Evolutionary conservation across 495 filamentous ascomycete species (phyloP).

Genomic region (Aspergillus nidulans): DNA sequence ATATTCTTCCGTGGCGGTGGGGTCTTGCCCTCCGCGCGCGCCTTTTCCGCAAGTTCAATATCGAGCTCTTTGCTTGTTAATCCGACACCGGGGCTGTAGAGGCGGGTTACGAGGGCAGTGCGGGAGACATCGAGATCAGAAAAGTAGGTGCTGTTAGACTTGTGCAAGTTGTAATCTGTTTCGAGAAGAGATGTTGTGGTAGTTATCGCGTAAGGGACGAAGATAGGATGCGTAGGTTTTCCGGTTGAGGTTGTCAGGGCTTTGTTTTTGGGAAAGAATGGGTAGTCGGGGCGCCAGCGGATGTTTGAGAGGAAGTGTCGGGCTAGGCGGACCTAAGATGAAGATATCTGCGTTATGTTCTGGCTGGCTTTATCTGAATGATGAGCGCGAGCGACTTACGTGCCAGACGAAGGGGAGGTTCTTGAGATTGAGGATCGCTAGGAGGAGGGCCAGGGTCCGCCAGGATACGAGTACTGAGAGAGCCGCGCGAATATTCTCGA

Average conservation of each 20-base stretch:
- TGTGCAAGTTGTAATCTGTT: slow-evolving; percentile 67
- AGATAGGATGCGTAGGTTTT: slow-evolving; percentile 46
- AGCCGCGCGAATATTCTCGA: slow-evolving; percentile 17
- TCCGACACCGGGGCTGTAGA: slow-evolving; percentile 55
- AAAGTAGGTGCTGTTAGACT: slow-evolving; percentile 74
- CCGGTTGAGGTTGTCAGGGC: slow-evolving; percentile 27
- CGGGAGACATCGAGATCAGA: slow-evolving; percentile 67
- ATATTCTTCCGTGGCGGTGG: slow-evolving; percentile 35
- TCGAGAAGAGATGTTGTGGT: slow-evolving; percentile 54
- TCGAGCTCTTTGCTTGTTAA: slow-evolving; percentile 46
- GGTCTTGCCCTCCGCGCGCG: slow-evolving; percentile 38
- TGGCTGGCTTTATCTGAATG: not conserved
- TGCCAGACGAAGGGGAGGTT: slow-evolving; percentile 61
- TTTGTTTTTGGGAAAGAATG: slow-evolving; percentile 32
- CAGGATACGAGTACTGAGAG: slow-evolving; percentile 39
- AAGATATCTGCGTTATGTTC: slow-evolving; percentile 14
- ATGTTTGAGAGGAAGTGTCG: slow-evolving; percentile 49
- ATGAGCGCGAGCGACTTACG: slow-evolving; percentile 36
- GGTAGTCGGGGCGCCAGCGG: slow-evolving; percentile 37
- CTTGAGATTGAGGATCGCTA: slow-evolving; percentile 58
- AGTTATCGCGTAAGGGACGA: slow-evolving; percentile 48
- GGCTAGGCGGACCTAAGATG: slow-evolving; percentile 26
- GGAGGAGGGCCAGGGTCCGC: slow-evolving; percentile 48
- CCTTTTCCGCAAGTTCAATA: slow-evolving; percentile 31
- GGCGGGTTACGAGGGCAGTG: slow-evolving; percentile 53